Base-by-base conservation (phyloP, 495 filamentous ascomycete genomes). In the Hyphodiscus hymeniophilus region DNA sequence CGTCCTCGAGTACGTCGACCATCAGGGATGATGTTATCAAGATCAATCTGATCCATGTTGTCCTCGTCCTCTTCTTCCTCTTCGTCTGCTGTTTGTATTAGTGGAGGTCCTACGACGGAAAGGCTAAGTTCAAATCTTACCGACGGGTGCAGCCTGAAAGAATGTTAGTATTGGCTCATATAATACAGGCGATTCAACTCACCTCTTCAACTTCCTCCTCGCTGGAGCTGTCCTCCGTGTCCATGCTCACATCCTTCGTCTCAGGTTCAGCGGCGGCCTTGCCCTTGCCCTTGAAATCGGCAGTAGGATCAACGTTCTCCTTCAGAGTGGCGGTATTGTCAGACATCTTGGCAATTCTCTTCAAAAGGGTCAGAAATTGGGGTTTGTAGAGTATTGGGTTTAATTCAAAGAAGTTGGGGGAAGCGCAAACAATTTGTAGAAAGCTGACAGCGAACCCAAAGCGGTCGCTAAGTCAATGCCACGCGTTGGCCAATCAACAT, bases 21-120 rank as follows among this genome's bases (percentile, higher is more conserved):
- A 48, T 67, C 72, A 7, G 51, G 39, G 60, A 97, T 80, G 68
- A 97, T 95, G 74, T 96, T 96, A 55, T 77, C 74, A 31, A 76
- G 66, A 62, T 94, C 87, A 63, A 97, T 94, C 64, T 89, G 89
- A 63, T 89, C 85, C 70, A 95, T 80, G 66, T 86, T 81, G 57
- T 92, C 87, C 8, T 82, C 77, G 41, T 85, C 85, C 11, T 85
- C 84, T n/a, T n/a, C n/a, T n/a, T n/a, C n/a, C n/a, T n/a, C 26
- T 2, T 84, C 84, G 34, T 79, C 78, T 10, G 79, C 81, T 48
- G 32, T 6, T 68, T 65, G 64, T 32, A 55, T 62, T 53, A 60
- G 41, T 33, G 50, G 42, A 2, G 54, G 42, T 36, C 18, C 4
- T 38, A 16, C 7, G 17, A 11, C 34, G 13, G 3, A 2, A 45